Evolutionary conservation across 495 filamentous ascomycete species (phyloP), one percentile per base, ranked within the genome.

Genomic region (Aspergillus carlsbadensis): DNA sequence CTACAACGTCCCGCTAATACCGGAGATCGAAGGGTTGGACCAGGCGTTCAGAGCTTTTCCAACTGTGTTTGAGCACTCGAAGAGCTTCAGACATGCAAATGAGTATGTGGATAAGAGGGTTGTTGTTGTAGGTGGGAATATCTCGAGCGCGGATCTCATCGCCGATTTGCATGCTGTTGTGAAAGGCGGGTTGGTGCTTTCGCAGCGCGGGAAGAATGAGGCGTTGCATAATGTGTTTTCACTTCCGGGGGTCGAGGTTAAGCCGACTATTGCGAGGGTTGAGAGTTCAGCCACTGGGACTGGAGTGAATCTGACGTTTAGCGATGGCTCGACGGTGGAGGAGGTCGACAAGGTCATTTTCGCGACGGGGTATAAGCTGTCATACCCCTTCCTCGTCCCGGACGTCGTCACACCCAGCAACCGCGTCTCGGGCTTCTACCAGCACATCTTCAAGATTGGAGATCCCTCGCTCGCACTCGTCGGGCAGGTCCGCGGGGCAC

Each of bases 1-100:
- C 65, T 92, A 90, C 64, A 78, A 79, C 15, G 80, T 85, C 3
- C 84, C 85, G 0, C 82, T 78, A 53, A 76, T 92, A 10, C 90
- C 90, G 0, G 62, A 75, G 3, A 78, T 87, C 7, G 40, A 46
- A 1, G 66, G 68, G 0, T 41, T 71, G 13, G 45, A 31, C 14
- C 21, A 24, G 10, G 58, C 62, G 5, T 41, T 57, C 21, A 24
- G 39, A 26, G 41, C 54, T 2, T 42, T 54, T 36, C 66, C 68
- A 3, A 45, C 42, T 13, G 44, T 20, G 13, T 67, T 71, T 21
- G 64, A 64, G 18, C 66, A 71, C 44, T 64, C 66, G 13, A 69
- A 71, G 42, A 43, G 57, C 11, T 71, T 63, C 56, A 62, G 66
- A 2, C 47, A 45, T 5, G 39, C 64, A 10, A 58, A 69, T 11